Base-by-base conservation (phyloP, 169 alveolate species). In the Miamiensis avidus region DNA sequence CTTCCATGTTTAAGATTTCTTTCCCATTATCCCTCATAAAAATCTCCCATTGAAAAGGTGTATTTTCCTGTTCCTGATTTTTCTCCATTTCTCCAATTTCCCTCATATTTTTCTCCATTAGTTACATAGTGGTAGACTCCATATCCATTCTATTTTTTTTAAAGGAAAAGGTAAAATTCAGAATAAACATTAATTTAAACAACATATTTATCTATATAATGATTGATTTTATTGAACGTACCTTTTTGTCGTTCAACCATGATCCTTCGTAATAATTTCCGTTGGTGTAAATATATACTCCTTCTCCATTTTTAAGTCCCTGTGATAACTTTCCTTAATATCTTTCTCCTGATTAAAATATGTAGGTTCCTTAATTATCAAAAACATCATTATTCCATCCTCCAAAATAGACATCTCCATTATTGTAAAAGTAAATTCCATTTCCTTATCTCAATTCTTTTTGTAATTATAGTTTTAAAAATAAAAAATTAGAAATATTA, bases 281-380 rank as follows among this genome's bases (percentile, higher is more conserved):
- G 75, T 86, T 86, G 29, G 84, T 33, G 29, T 86, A 86, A 34
- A 72, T 81, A 30, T 86, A 86, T 65, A 31, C 75, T 26, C 90
- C 90, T 29, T 34, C 79, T 33, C 90, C 90, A 65, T 86, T 49
- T 29, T 86, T 86, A 65, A 69, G 73, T 1, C 90, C 90, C 28
- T 86, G 81, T 30, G 28, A 31, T 30, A 86, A 69, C 75, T 86
- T 65, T 33, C 90, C 90, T 86, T 86, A n/a, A 76, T 81, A 86
- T 86, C 90, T 73, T 86, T 86, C 90, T 4, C 90, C 90, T 27
- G 90, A 74, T 33, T 64, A 75, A 81, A 86, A 86, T 75, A 86
- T 81, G 65, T 86, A 86, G 26, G 86, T 33, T 75, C 90, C 86
- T 72, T 86, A 77, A 31, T 88, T 88, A 69, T 87, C 84, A 74